Percentiles rank a stretch among this genome's conserved stretches.
Conservation (phyloP, 2,329 filamentous ascomycete genomes). For the Alternaria sp. region DNA sequence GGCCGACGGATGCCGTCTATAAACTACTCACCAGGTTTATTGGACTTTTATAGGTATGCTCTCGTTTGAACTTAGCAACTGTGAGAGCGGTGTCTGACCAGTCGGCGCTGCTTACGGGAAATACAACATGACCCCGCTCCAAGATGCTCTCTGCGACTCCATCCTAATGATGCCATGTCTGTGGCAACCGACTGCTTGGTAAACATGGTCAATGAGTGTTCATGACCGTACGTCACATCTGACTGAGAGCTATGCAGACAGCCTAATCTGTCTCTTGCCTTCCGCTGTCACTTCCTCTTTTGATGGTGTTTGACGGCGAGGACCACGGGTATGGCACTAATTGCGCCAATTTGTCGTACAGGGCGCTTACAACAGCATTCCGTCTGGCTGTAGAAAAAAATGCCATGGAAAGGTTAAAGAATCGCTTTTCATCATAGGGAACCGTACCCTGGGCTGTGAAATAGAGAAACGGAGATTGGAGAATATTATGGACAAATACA, state of each 20-base stretch:
- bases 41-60: background rate
- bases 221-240: background rate
- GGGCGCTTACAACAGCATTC: background rate
- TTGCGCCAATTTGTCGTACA: background rate
- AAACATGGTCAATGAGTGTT: background rate
- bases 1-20: background rate
- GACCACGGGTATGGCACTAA: no score
- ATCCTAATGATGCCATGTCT: background rate
- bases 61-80: background rate
- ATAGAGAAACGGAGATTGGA: background rate
- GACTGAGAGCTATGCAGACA: background rate
- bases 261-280: background rate
- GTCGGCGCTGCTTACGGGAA: background rate
- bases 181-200: background rate
- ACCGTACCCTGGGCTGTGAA: background rate
- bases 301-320: no score
- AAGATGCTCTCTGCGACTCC: background rate
- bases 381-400: background rate
- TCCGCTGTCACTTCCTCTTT: conserved; percentile 1
- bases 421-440: no score
- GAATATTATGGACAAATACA: background rate
- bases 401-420: no score
- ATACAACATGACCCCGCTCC: background rate
- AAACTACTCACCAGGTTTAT: background rate
- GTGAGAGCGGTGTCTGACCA: background rate